phyloP scores from a whole-genome alignment of 2,329 filamentous ascomycete genomes.

The Ceratocystis cacaofunesta region DNA sequence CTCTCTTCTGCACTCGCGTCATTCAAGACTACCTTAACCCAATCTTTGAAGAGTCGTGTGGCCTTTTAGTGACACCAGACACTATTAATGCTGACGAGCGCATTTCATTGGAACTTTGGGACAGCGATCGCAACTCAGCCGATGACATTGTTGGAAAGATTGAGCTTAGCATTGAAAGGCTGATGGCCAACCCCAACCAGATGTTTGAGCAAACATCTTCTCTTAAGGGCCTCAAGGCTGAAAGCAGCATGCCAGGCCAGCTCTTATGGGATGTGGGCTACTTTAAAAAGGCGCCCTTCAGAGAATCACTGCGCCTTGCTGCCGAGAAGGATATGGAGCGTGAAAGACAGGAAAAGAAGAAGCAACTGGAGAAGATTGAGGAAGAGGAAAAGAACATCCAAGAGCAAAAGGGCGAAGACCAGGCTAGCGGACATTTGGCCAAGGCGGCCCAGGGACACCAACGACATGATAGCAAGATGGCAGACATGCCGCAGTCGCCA shows the following conservation, averaged over 20 bases:
- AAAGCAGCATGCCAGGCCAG: constrained; percentile 79
- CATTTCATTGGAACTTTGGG: constrained; percentile 87
- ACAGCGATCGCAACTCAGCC: constrained; percentile 79
- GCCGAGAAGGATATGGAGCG: constrained; percentile 50
- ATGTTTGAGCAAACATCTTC: constrained; percentile 86
- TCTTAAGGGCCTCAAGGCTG: constrained; percentile 67
- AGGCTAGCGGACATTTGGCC: background rate
- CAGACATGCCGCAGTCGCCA: background rate
- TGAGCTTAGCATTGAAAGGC: constrained; percentile 82
- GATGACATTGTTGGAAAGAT: constrained; percentile 94
- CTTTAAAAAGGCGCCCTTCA: constrained; percentile 81
- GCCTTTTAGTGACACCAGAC: constrained; percentile 73
- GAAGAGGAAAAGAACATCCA: background rate
- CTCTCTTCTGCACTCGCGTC: constrained; percentile 92
- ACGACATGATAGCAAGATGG: constrained; percentile 14
- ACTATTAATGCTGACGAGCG: constrained; percentile 89
- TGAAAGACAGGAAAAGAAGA: constrained; percentile 14
- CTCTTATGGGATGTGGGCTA: constrained; percentile 94
- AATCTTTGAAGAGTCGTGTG: constrained; percentile 76
- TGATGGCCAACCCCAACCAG: constrained; percentile 80
- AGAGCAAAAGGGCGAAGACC: background rate
- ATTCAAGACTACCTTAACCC: constrained; percentile 92
- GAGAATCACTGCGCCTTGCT: constrained; percentile 59
- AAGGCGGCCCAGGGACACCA: constrained; percentile 3
- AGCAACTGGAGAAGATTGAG: constrained; percentile 6